Conservation (phyloP, 2,329 filamentous ascomycete species). For the Ophiostoma piceae region DNA sequence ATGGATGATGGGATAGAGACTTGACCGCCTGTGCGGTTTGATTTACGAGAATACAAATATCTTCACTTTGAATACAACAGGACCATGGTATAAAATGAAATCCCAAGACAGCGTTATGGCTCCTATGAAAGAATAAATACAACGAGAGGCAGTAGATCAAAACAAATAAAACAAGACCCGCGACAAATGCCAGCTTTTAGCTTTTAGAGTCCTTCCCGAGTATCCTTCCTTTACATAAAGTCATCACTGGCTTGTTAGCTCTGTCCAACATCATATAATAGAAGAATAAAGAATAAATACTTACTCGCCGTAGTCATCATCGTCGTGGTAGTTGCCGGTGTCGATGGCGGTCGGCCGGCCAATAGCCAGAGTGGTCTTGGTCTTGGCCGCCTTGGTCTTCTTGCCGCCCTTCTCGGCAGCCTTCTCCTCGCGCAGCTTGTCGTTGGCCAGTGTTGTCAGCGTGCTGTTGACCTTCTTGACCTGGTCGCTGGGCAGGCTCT, state of each 20-base stretch:
- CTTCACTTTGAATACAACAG: neutral
- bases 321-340: conserved; percentile 66
- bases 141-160: conserved; percentile 15
- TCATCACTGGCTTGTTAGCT: conserved; percentile 49
- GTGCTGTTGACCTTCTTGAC: conserved; percentile 92
- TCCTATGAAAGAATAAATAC: neutral
- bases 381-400: conserved; percentile 96
- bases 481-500: conserved; percentile 84
- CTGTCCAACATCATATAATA: neutral
- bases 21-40: neutral
- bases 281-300: conserved; percentile 37
- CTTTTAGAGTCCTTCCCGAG: conserved; percentile 2
- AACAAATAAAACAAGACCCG: conserved; percentile 16
- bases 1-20: neutral
- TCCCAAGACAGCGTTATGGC: neutral
- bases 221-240: conserved; percentile 56
- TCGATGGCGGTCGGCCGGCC: conserved; percentile 59
- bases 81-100: neutral
- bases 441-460: conserved; percentile 86
- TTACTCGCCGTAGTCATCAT: conserved; percentile 70
- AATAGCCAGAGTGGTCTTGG: conserved; percentile 76
- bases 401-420: conserved; percentile 86
- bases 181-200: neutral
- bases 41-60: neutral
- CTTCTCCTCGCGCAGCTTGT: conserved; percentile 99